Evolutionary conservation across 2,329 filamentous ascomycete genomes (phyloP).

Genomic region (Colletotrichum noveboracense): DNA sequence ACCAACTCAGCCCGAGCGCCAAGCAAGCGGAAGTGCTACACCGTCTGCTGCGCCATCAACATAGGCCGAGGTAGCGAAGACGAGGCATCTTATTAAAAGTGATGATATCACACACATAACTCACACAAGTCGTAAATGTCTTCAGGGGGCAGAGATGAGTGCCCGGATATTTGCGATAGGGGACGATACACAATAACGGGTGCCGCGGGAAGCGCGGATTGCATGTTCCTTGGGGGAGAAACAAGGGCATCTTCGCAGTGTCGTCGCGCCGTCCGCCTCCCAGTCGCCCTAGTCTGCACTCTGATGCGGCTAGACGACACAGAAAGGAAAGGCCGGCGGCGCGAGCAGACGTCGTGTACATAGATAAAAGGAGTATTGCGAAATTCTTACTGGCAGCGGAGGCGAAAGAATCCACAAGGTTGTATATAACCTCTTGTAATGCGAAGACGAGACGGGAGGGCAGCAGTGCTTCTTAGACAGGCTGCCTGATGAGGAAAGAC

Average conservation of each 20-base stretch:
- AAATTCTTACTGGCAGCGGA: slow-evolving; percentile 4
- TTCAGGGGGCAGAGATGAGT: background rate
- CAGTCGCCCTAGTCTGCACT: background rate
- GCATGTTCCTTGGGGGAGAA: background rate
- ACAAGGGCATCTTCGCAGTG: background rate
- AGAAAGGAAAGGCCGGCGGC: background rate
- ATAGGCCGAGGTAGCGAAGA: background rate
- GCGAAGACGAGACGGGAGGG: slow-evolving; percentile 5
- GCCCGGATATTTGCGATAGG: background rate
- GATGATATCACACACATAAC: background rate
- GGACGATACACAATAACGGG: background rate
- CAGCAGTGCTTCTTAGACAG: background rate
- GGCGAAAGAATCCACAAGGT: background rate
- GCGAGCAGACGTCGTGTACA: slow-evolving; percentile 20
- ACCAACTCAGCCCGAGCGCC: slow-evolving; percentile 27
- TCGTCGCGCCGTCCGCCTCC: slow-evolving; percentile 13
- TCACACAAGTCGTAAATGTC: background rate
- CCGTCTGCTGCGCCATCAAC: slow-evolving; percentile 30
- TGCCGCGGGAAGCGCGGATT: background rate
- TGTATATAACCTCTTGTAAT: slow-evolving; percentile 23
- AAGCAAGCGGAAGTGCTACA: slow-evolving; percentile 45
- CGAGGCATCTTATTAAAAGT: too few species aligned
- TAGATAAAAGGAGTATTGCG: background rate
- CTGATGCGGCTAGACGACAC: background rate
- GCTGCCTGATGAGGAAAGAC: slow-evolving; percentile 1